Evolutionary conservation across 805 yeast genomes (phyloP), one percentile per base, ranked within the genome.

Genomic region (Candida taoyuanica): DNA sequence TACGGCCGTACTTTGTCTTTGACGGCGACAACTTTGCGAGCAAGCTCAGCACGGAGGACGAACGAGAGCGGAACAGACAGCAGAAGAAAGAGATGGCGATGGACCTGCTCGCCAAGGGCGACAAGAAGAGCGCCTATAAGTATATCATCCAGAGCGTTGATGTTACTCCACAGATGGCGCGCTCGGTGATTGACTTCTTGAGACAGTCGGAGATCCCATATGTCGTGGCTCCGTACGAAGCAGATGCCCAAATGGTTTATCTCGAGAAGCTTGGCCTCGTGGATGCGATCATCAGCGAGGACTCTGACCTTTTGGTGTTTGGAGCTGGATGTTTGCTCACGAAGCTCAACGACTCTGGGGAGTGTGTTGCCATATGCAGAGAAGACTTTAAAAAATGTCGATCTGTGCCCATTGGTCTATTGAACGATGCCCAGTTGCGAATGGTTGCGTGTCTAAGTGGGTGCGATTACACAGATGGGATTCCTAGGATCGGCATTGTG

Each of bases 191-290:
- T 55, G 83, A 81, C 29, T 81, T 74, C 51, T 68, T 94, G 45
- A 78, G 78, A 48, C 47, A 58, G 12, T 66, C 71, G 32, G 60
- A 62, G 1, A 76, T 93, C 34, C 73, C 70, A 42, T 91, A 75
- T 52, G 74, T 93, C 7, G 98, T 93, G 7, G 98, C 99, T 0
- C 99, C 99, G 0, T 93, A 87, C 57, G 99, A 93, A 63, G 98
- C 98, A 1, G 99, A 93, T 59, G 83, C 98, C 1, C 98, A 93
- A 59, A 76, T 93, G 83, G 98, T 89, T 8, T 87, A 80, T 52
- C 68, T 93, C 30, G 98, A 91, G 56, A 74, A 76, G 42, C 47
- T 62, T 0, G 91, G 91, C 0, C 36, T 77, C 1, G 91, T 87
- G 5, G 82, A 87, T 44, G 98, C 91, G 0, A 85, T 93, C 5